Evolutionary conservation across 306 rosid species (phyloP).

Genomic region (Myrica gale): DNA sequence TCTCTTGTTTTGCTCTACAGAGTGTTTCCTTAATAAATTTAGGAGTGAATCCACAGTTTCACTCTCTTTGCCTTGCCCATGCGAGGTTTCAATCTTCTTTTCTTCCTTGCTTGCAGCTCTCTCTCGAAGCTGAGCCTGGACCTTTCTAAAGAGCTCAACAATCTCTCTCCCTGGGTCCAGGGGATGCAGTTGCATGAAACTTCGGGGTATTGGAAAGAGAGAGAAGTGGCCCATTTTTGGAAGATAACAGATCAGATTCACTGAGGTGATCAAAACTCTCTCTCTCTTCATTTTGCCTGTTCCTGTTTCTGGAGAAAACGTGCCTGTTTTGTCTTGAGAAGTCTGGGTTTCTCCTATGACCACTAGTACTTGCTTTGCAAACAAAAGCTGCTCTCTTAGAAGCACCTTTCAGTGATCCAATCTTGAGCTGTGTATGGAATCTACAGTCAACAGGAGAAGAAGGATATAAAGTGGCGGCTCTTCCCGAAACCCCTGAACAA

Average conservation of each 20-base stretch:
- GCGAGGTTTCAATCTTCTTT: constrained; percentile 60
- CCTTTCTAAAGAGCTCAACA: constrained; percentile 88
- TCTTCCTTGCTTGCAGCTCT: constrained; percentile 75
- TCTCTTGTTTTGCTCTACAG: constrained; percentile 74
- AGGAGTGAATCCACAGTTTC: constrained; percentile 90
- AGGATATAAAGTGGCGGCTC: constrained; percentile 45
- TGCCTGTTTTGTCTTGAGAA: constrained; percentile 72
- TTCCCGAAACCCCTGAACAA: constrained; percentile 57
- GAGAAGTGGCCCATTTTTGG: constrained; percentile 67
- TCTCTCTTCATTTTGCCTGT: constrained; percentile 65
- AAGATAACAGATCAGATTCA: constrained; percentile 61
- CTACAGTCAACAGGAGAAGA: constrained; percentile 40
- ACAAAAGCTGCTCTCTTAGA: constrained; percentile 42
- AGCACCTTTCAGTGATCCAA: constrained; percentile 46
- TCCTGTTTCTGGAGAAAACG: constrained; percentile 58
- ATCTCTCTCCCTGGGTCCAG: constrained; percentile 96
- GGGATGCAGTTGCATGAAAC: constrained; percentile 67
- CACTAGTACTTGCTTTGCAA: constrained; percentile 55
- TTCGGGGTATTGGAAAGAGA: constrained; percentile 60
- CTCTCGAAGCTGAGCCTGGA: constrained; percentile 85
- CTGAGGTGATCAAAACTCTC: constrained; percentile 66
- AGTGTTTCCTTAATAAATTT: constrained; percentile 76
- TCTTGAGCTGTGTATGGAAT: constrained; percentile 46
- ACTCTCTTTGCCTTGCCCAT: constrained; percentile 58
- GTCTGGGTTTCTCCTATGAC: constrained; percentile 65